phyloP scores from a whole-genome alignment of 129 eudicot genomes.

The Helichrysum umbraculigerum region DNA sequence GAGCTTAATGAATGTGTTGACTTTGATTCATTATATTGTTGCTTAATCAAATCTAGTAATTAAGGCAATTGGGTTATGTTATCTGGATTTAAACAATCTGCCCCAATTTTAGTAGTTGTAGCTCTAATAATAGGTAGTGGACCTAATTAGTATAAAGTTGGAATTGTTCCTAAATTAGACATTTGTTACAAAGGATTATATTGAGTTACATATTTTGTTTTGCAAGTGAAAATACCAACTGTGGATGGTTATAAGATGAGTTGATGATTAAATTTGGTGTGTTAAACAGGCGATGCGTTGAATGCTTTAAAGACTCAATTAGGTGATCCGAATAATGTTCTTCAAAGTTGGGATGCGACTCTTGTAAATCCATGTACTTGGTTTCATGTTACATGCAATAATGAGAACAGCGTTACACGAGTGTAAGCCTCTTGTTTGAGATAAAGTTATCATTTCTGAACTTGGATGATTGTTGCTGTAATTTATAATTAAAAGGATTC shows the following conservation, averaged over 20 bases:
- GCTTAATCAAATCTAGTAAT: slow-evolving; percentile 25
- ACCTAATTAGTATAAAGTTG: slow-evolving; percentile 16
- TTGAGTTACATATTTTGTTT: slow-evolving; percentile 2
- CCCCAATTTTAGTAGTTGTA: slow-evolving; percentile 9
- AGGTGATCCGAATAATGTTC: slow-evolving; percentile 78
- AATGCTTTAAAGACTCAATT: slow-evolving; percentile 68
- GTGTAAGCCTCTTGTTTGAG: slow-evolving; percentile 49
- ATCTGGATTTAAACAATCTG: slow-evolving; percentile 12
- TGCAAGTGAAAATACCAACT: neutral
- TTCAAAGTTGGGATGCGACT: slow-evolving; percentile 93
- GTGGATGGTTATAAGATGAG: slow-evolving; percentile 17
- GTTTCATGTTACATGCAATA: slow-evolving; percentile 87
- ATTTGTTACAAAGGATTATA: neutral
- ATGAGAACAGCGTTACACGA: slow-evolving; percentile 76
- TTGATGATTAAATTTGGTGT: slow-evolving; percentile 21
- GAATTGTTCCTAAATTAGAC: slow-evolving; percentile 20
- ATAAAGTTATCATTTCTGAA: neutral
- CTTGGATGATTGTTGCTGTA: neutral
- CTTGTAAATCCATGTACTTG: slow-evolving; percentile 93
- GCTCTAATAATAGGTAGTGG: slow-evolving; percentile 30
- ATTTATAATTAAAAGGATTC: neutral
- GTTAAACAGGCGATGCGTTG: slow-evolving; percentile 70
- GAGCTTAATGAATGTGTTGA: slow-evolving; percentile 25
- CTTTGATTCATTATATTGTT: slow-evolving; percentile 21
- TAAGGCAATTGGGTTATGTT: slow-evolving; percentile 18